Conservation (phyloP, 768 basidiomycete species). For the Naganishia onofrii region DNA sequence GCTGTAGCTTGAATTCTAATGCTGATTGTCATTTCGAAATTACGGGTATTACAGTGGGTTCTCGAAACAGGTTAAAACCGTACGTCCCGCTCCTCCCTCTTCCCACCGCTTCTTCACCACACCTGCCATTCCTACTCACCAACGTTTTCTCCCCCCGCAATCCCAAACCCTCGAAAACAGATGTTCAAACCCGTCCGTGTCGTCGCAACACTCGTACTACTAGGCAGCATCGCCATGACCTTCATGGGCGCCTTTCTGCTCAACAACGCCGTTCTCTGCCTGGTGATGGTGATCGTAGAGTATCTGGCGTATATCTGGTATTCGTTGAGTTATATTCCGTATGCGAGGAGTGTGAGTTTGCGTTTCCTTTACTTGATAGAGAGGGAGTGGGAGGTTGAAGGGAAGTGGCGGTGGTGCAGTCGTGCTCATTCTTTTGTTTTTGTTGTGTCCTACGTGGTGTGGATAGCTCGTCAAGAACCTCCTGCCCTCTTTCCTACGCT, state of each 20-base stretch:
- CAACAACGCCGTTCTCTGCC: slow-evolving; percentile 39
- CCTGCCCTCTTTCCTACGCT: slow-evolving; percentile 18
- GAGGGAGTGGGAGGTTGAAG: no score
- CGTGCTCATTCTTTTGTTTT: not conserved
- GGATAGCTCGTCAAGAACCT: slow-evolving; percentile 19
- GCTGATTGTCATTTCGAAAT: not conserved
- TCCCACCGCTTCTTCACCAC: not conserved
- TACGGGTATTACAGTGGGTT: slow-evolving; percentile 42
- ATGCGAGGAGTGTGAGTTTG: slow-evolving; percentile 57
- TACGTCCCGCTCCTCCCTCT: slow-evolving; percentile 48
- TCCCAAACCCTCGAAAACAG: slow-evolving; percentile 58
- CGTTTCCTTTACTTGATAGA: no score
- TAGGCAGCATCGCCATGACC: slow-evolving; percentile 69
- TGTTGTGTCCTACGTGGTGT: not conserved
- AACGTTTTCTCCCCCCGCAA: no score
- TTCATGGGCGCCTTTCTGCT: slow-evolving; percentile 29
- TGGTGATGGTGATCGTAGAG: slow-evolving; percentile 76
- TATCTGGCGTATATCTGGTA: slow-evolving; percentile 90
- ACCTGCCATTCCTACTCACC: not conserved
- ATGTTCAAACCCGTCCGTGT: slow-evolving; percentile 95
- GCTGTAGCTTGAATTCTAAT: not conserved
- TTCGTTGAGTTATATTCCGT: slow-evolving; percentile 71
- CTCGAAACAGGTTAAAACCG: slow-evolving; percentile 73
- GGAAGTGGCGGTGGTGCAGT: no score
- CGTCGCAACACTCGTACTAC: slow-evolving; percentile 71